phyloP scores from a whole-genome alignment of 768 basidiomycete genomes.

The Boletus rubroflammeus region DNA sequence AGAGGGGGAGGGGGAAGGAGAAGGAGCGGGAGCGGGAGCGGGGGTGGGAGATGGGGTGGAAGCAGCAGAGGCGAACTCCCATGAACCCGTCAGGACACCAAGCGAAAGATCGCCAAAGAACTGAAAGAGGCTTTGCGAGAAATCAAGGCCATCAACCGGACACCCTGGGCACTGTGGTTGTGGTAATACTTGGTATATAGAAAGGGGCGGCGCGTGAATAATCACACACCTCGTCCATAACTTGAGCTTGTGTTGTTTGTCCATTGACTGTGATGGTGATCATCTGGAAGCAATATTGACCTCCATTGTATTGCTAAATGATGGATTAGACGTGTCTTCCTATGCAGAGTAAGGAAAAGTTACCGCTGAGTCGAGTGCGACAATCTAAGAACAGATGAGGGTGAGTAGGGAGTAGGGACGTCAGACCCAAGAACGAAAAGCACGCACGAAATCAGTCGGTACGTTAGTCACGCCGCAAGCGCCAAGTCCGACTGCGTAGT shows the following conservation, averaged over 20 bases:
- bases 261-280: constrained; percentile 64
- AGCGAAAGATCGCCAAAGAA: constrained; percentile 46
- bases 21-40: constrained; percentile 28
- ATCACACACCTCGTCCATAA: constrained; percentile 54
- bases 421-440: neutral
- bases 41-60: constrained; percentile 19
- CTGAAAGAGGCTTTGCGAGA: constrained; percentile 62
- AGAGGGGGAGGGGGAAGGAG: constrained; percentile 22
- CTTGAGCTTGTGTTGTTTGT: constrained; percentile 51
- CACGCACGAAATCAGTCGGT: constrained; percentile 35
- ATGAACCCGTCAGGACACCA: constrained; percentile 59
- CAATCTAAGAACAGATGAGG: constrained; percentile 39
- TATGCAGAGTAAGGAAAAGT: neutral
- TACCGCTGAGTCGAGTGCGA: constrained; percentile 40
- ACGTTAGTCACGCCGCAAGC: constrained; percentile 36
- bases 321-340: neutral
- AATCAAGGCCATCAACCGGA: constrained; percentile 61
- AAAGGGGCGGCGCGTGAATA: neutral
- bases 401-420: constrained; percentile 8
- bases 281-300: constrained; percentile 53
- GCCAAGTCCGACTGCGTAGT: constrained; percentile 41
- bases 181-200: neutral
- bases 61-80: constrained; percentile 41
- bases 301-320: constrained; percentile 51
- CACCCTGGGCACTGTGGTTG: constrained; percentile 60